Evolutionary conservation across 768 basidiomycete species (phyloP), one percentile per base, ranked within the genome.

Genomic region (Leccinellum albellum): DNA sequence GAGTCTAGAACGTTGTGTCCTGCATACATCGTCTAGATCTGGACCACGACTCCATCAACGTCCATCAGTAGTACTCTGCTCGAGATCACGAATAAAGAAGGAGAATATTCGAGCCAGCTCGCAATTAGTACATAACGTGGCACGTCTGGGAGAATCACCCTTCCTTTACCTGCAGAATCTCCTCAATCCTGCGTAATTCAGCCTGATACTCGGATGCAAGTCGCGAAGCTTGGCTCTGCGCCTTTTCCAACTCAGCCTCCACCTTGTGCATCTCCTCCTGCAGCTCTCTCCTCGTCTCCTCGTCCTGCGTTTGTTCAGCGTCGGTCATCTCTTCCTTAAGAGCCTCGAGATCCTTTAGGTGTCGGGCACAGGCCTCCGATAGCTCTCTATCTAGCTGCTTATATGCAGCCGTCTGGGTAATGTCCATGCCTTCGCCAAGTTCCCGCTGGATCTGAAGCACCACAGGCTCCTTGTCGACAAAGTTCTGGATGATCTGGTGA

Each of bases 361-460:
- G 78, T 31, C 75, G 72, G 52, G 74, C 66, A n/a, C 73, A 73
- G 58, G 81, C 77, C 40, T 77, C 78, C 51, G 74, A 73, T 10
- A 83, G 70, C 54, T 83, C 82, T 35, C 72, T 73, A 53, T 77
- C 76, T 6, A 86, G 73, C 60, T 83, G 83, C 37, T 64, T 74
- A 9, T 78, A 82, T 6, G 84, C 85, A 1, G 73, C 72, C 0
- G 85, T 84, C 59, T 85, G 73, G n/a, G 76, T 72, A 35, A 85
- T 76, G 29, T 78, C 74, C 40, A 78, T 71, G 7, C 76, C 71
- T 51, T 78, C 73, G 31, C 77, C 77, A 14, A 85, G 70, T 59
- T 87, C 84, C 8, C 73, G 67, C 63, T 85, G 85, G 37, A 86
- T 83, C 28, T 74, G 78, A 8, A 86, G 72, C 0, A 77, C 70